Conservation (phyloP, 208 protist species). For the Phytomonas francai region DNA sequence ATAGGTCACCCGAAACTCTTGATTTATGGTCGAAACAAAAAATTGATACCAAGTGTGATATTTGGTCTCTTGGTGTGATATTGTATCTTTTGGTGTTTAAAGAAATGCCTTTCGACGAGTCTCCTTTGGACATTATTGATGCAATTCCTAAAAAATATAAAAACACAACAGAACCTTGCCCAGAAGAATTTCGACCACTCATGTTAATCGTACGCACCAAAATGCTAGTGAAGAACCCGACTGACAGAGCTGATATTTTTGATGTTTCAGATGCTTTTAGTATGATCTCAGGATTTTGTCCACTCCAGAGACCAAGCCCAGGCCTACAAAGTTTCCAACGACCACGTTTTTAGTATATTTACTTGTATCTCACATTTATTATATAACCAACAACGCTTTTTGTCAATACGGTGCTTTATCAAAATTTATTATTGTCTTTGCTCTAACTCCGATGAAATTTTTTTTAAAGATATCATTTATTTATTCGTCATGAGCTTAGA, state of each 20-base stretch:
- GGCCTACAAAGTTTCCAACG: conserved; percentile 39
- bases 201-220: conserved; percentile 37
- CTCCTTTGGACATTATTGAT: conserved; percentile 51
- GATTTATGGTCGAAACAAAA: conserved; percentile 85
- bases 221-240: conserved; percentile 59
- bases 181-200: conserved; percentile 32
- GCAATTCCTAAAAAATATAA: conserved; percentile 43
- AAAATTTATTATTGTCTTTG: not conserved
- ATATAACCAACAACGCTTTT: conserved; percentile 8
- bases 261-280: conserved; percentile 33
- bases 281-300: conserved; percentile 22
- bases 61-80: conserved; percentile 94
- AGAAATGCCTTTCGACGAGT: conserved; percentile 88
- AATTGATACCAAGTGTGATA: conserved; percentile 87
- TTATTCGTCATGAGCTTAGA: not conserved
- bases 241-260: conserved; percentile 54
- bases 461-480: conserved; percentile 4
- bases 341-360: conserved; percentile 29
- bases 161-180: conserved; percentile 11
- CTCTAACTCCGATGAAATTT: not conserved
- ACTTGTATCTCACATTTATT: conserved; percentile 4
- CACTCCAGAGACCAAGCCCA: conserved; percentile 20
- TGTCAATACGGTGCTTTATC: conserved; percentile 4
- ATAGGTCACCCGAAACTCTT: conserved; percentile 92
- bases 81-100: conserved; percentile 90